Evolutionary conservation across 345 rosid genomes (phyloP).

Genomic region (Rhizophora apiculata): DNA sequence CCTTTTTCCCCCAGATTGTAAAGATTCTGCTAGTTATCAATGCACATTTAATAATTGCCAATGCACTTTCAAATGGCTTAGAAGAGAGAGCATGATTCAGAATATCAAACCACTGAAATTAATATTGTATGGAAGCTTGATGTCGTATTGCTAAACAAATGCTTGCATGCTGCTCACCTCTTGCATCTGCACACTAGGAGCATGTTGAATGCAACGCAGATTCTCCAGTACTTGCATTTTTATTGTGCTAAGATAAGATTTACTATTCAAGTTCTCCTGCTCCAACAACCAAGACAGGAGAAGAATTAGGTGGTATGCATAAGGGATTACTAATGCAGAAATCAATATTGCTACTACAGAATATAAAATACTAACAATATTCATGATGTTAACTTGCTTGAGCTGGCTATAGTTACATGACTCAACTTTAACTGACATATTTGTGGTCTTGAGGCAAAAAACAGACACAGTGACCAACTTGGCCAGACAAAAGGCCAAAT

Average conservation of each 20-base stretch:
- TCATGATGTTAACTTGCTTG: neutral
- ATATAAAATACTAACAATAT: neutral
- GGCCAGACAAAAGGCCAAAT: slow-evolving; percentile 1
- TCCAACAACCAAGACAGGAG: slow-evolving; percentile 18
- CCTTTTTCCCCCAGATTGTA: no score
- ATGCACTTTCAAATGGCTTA: no score
- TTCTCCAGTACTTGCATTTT: slow-evolving; percentile 89
- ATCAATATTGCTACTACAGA: neutral
- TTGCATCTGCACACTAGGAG: slow-evolving; percentile 94
- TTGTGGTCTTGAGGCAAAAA: neutral
- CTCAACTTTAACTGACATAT: neutral
- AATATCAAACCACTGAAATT: neutral
- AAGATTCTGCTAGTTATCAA: no score
- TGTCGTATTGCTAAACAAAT: neutral
- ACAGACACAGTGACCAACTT: neutral
- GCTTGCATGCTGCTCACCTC: slow-evolving; percentile 53
- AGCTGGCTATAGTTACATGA: neutral
- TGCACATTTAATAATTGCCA: no score
- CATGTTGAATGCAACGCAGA: slow-evolving; percentile 85
- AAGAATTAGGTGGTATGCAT: neutral
- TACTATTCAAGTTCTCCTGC: slow-evolving; percentile 91
- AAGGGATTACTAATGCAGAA: neutral
- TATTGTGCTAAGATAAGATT: slow-evolving; percentile 76
- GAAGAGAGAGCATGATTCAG: neutral
- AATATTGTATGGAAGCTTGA: neutral